Conservation (phyloP, 1,139 yeast genomes). For the Zygoascus hellenicus region DNA sequence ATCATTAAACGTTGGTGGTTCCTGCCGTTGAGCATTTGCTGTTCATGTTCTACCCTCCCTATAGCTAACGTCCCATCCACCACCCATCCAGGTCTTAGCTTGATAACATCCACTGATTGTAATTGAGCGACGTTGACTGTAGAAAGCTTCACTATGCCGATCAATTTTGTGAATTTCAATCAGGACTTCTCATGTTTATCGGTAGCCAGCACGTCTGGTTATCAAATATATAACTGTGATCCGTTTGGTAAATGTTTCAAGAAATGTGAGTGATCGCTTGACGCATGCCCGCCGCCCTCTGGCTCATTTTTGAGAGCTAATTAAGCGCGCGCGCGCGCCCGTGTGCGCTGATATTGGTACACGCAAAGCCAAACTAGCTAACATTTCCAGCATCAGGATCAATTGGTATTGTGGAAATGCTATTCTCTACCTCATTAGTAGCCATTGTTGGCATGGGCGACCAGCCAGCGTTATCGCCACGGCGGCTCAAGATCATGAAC, state of each 20-base stretch:
- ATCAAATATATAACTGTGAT: conserved; percentile 78
- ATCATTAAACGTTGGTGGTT: too few species aligned
- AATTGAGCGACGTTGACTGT: too few species aligned
- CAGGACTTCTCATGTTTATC: conserved; percentile 89
- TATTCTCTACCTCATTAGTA: conserved; percentile 78
- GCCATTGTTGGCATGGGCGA: conserved; percentile 89
- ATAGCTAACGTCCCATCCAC: too few species aligned
- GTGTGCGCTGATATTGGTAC: neutral
- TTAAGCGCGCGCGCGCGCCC: too few species aligned
- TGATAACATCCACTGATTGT: too few species aligned
- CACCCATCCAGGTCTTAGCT: too few species aligned
- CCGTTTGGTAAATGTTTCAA: conserved; percentile 82
- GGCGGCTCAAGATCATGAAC: conserved; percentile 74
- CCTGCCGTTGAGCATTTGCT: too few species aligned
- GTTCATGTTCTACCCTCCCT: too few species aligned
- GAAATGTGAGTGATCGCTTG: conserved; percentile 32
- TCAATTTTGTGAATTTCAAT: conserved; percentile 70
- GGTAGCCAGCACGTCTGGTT: conserved; percentile 71
- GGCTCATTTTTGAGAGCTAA: too few species aligned
- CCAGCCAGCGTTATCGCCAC: conserved; percentile 69
- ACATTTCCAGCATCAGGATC: conserved; percentile 35
- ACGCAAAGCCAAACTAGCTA: neutral
- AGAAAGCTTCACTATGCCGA: conserved; percentile 1
- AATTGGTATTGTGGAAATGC: conserved; percentile 69
- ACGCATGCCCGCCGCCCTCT: neutral